Evolutionary conservation across 2,329 filamentous ascomycete species (phyloP), one percentile per base, ranked within the genome.

Genomic region (Orbilia blumenaviensis): DNA sequence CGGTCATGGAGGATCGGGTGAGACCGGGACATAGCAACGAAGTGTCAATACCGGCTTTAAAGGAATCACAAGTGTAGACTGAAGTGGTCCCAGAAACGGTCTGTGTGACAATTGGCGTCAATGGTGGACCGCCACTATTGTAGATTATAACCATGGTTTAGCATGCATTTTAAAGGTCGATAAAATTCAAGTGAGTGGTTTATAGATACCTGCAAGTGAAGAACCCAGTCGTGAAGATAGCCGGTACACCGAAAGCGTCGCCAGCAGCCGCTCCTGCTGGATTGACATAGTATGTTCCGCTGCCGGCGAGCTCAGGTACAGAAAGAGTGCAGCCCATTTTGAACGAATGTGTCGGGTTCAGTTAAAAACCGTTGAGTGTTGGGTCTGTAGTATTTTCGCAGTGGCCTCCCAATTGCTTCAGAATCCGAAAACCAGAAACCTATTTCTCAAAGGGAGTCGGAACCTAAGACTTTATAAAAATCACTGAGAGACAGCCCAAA

Each of bases 321-420:
- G 67, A 72, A 36, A 72, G 50, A 16, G 46, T 29, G 41, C 58
- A 64, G 41, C 67, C 67, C 67, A 72, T 72, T 63, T 38, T 56
- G 56, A 71, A 41, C 23, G 29, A 54, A 42, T 36, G 32, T 56
- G 3, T 56, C 2, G 2, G 9, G 16, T 25, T 25, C n/a, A n/a
- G 48, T 18, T 27, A 54, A 34, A n/a, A 32, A 16, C 12, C 18
- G 3, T 29, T 25, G 14, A 38, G 52, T 38, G 52, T 56, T 38
- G 52, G 32, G n/a, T 38, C 52, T 38, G 52, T 38, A 32, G 52
- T 56, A 56, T 56, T 56, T n/a, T 38, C 52, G 32, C 18, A 3
- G 42, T 21, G 9, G 42, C 42, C n/a, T 50, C 16, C 42, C 25
- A n/a, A 27, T 50, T 21, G 25, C 14, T 50, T 18, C 16, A 4